phyloP scores from a whole-genome alignment of 202 grass and related monocot species.

The Eragrostis tef region DNA sequence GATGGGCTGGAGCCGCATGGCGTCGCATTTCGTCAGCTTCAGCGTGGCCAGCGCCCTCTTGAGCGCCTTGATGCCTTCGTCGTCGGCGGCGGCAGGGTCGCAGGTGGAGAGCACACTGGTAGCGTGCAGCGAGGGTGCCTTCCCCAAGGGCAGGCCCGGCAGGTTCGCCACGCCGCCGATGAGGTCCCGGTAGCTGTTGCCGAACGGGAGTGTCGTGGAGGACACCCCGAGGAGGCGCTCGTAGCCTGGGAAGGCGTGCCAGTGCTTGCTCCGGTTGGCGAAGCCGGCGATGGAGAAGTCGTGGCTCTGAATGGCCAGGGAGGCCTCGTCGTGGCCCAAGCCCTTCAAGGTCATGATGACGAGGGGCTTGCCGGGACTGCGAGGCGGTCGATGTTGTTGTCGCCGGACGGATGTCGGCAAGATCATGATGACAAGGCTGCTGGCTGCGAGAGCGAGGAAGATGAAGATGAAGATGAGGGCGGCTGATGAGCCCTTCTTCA shows the following conservation, averaged over 20 bases:
- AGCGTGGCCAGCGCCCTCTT: neutral
- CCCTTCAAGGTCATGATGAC: too few species aligned
- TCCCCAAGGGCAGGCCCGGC: neutral
- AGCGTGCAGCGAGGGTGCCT: neutral
- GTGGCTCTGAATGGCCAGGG: too few species aligned
- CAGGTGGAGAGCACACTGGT: neutral
- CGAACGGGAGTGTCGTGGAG: neutral
- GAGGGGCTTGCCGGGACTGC: too few species aligned
- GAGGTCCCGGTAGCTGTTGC: conserved; percentile 20
- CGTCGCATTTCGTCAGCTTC: neutral
- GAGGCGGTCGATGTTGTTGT: too few species aligned
- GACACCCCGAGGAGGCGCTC: neutral
- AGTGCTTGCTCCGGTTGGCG: neutral
- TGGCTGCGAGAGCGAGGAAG: too few species aligned
- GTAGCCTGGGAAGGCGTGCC: conserved; percentile 9
- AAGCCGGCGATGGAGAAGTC: neutral
- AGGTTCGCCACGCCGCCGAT: conserved; percentile 9
- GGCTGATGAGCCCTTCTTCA: too few species aligned
- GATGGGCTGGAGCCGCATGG: neutral
- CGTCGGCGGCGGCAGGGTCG: neutral
- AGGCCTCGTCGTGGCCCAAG: too few species aligned
- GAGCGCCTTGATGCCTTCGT: too few species aligned
- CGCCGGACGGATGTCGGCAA: too few species aligned
- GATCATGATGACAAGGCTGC: too few species aligned
- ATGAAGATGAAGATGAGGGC: too few species aligned